Evolutionary conservation across 805 yeast genomes (phyloP).

Genomic region (Metschnikowia aberdeeniae): DNA sequence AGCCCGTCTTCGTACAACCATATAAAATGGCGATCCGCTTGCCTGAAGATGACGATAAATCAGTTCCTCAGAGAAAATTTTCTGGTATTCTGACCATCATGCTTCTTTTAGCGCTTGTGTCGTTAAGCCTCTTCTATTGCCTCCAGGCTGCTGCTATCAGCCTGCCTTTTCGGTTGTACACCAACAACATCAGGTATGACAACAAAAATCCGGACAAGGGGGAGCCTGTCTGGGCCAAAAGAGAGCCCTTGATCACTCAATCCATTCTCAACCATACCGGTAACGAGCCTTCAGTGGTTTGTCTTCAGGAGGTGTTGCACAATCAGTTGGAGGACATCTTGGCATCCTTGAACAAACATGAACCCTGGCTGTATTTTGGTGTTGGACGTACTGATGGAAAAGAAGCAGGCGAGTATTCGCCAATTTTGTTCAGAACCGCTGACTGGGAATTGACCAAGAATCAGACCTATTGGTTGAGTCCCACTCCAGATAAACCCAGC

Average conservation of each 20-base stretch:
- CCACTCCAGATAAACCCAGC: slow-evolving; percentile 36
- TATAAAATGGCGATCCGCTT: slow-evolving; percentile 1
- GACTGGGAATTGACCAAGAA: slow-evolving; percentile 32
- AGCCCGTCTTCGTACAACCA: background rate
- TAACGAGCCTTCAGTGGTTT: slow-evolving; percentile 30
- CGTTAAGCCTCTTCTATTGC: background rate
- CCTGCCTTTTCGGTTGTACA: slow-evolving; percentile 22
- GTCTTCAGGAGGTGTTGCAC: slow-evolving; percentile 38
- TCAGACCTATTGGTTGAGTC: slow-evolving; percentile 39
- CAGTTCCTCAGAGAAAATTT: background rate
- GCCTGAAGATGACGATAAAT: background rate
- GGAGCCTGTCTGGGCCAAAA: slow-evolving; percentile 44
- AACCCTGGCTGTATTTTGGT: slow-evolving; percentile 31
- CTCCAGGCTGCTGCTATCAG: background rate
- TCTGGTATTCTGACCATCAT: background rate
- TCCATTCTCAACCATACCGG: slow-evolving; percentile 39
- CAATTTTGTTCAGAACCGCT: slow-evolving; percentile 28
- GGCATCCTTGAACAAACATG: slow-evolving; percentile 20
- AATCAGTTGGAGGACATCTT: slow-evolving; percentile 33
- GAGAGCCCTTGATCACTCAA: slow-evolving; percentile 35
- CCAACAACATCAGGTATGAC: slow-evolving; percentile 46
- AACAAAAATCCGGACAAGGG: slow-evolving; percentile 29
- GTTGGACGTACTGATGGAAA: slow-evolving; percentile 16
- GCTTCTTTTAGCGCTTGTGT: background rate
- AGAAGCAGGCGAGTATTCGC: slow-evolving; percentile 22